Conservation (phyloP, 345 rosid species). For the Aquilaria sinensis region DNA sequence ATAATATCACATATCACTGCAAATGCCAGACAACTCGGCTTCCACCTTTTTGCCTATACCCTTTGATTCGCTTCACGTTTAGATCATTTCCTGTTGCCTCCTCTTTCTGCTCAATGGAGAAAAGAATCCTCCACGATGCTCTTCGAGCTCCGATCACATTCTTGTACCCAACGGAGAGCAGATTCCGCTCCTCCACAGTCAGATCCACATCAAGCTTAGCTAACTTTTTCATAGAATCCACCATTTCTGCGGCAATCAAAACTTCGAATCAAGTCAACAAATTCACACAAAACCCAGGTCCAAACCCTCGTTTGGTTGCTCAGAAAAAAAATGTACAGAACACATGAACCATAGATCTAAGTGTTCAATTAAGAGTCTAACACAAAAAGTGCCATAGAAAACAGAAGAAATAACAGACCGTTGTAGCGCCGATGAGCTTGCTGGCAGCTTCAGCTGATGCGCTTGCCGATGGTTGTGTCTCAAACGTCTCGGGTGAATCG, state of each 20-base stretch:
- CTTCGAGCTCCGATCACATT: conserved; percentile 53
- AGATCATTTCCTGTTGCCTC: conserved; percentile 47
- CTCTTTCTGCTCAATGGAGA: conserved; percentile 50
- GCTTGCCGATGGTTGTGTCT: no score
- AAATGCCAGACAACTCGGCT: conserved; percentile 40
- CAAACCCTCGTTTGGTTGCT: background rate
- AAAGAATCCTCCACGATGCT: conserved; percentile 55
- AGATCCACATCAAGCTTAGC: conserved; percentile 48
- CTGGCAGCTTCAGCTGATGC: no score
- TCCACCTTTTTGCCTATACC: conserved; percentile 61
- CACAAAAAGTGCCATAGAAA: background rate
- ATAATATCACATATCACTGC: conserved; percentile 55
- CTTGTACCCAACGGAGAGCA: conserved; percentile 55
- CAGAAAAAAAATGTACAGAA: background rate
- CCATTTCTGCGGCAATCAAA: conserved; percentile 34
- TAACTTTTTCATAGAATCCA: conserved; percentile 43
- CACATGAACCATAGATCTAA: background rate
- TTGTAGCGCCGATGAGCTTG: conserved; percentile 55
- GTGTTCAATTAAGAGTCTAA: background rate
- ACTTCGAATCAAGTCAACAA: background rate
- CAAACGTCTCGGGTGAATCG: no score
- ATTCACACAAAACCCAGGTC: background rate
- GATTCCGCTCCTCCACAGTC: conserved; percentile 49
- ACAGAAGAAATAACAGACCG: conserved; percentile 16
- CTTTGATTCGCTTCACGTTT: conserved; percentile 47